Conservation (phyloP, 805 yeast genomes). For the Nakazawaea molendinolei region DNA sequence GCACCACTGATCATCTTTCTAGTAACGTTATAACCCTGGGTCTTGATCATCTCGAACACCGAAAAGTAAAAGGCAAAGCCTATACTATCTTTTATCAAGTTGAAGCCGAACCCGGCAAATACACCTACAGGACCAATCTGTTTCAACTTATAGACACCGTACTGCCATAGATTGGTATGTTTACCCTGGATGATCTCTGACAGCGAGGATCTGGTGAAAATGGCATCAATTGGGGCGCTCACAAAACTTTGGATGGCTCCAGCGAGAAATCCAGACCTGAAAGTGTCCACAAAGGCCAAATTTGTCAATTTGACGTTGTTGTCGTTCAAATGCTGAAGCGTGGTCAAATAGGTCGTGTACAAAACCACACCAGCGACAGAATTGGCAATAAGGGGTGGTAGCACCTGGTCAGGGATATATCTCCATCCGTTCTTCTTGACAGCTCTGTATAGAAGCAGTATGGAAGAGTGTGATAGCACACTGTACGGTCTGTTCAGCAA, state of each 20-base stretch:
- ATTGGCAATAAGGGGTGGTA: slow-evolving; percentile 86
- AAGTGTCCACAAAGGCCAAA: slow-evolving; percentile 45
- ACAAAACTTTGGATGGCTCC: slow-evolving; percentile 85
- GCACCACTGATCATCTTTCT: slow-evolving; percentile 37
- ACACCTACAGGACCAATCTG: slow-evolving; percentile 80
- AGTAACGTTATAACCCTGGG: slow-evolving; percentile 49
- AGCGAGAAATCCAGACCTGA: slow-evolving; percentile 78
- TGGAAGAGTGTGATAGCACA: slow-evolving; percentile 65
- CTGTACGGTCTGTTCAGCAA: slow-evolving; percentile 42
- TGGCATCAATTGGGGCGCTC: slow-evolving; percentile 92
- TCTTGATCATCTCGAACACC: slow-evolving; percentile 73
- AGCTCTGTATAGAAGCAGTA: slow-evolving; percentile 69
- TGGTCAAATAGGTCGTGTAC: slow-evolving; percentile 72
- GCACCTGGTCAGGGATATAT: slow-evolving; percentile 74
- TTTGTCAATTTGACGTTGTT: slow-evolving; percentile 17
- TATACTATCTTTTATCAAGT: slow-evolving; percentile 68
- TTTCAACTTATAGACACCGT: slow-evolving; percentile 58
- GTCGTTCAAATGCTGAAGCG: slow-evolving; percentile 34
- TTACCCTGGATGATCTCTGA: slow-evolving; percentile 64
- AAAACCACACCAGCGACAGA: slow-evolving; percentile 83
- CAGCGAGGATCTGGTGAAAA: slow-evolving; percentile 73
- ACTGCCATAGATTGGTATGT: slow-evolving; percentile 70
- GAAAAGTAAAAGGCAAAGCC: slow-evolving; percentile 84
- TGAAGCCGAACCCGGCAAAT: slow-evolving; percentile 82
- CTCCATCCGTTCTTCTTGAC: slow-evolving; percentile 76